A percentile compares a stretch with the other conserved stretches of the same genome.
Evolutionary conservation across 345 rosid genomes (phyloP).

Genomic region (Eucalyptus leucophloia): DNA sequence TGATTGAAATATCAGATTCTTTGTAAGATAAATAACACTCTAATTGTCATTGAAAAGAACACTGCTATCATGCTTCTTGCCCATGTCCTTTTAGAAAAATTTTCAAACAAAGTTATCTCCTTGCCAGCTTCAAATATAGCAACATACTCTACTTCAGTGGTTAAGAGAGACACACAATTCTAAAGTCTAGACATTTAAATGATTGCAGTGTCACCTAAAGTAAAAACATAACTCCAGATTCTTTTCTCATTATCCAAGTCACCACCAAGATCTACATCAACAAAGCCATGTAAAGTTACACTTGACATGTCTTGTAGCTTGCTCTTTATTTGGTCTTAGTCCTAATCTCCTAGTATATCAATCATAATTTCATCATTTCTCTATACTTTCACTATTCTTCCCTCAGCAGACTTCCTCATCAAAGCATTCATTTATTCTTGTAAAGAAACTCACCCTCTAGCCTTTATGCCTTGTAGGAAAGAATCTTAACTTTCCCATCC

Average conservation of each 20-base stretch:
- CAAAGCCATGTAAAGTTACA: not conserved
- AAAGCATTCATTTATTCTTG: not conserved
- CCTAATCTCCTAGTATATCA: not conserved
- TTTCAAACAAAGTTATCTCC: not conserved
- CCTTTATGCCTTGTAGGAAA: not conserved
- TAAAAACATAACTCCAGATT: not conserved
- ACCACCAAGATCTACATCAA: not conserved
- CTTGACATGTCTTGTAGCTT: not conserved
- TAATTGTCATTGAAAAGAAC: not conserved
- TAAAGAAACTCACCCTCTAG: not conserved
- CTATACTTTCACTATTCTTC: not conserved
- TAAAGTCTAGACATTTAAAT: not conserved
- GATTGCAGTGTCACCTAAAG: not conserved
- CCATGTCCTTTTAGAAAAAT: not conserved
- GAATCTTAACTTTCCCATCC: not conserved
- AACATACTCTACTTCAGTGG: not conserved
- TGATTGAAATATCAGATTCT: too few species aligned
- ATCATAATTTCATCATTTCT: not conserved
- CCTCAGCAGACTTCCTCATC: not conserved
- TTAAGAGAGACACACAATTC: not conserved
- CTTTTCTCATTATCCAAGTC: not conserved
- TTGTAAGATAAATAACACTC: not conserved
- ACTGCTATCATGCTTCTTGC: not conserved
- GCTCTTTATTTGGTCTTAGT: not conserved
- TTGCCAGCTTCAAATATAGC: not conserved